Base-by-base conservation (phyloP, 2,329 filamentous ascomycete species). In the Cadophora sp. region DNA sequence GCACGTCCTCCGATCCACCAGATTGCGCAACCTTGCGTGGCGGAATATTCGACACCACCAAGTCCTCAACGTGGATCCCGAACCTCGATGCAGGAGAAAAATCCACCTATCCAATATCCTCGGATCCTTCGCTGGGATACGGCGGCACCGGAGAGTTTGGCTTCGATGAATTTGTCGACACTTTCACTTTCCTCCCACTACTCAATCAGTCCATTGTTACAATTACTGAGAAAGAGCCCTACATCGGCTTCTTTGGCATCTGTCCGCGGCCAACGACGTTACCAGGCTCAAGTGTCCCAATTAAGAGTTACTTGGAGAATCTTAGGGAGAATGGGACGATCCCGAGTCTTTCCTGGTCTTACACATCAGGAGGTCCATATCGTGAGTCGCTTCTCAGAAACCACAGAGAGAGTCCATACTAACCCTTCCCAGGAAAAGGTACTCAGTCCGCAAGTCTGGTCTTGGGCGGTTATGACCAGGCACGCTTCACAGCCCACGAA, bases 21-120 rank as follows among this genome's bases (percentile, higher is more conserved):
- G 55, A 69, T 79, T 84, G 19, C 92, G 90, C 76, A 80, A 78
- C 69, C 77, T 81, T 24, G 81, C 85, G 90, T 62, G 91, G 91
- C 6, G 83, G 83, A 59, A 79, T 87, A 16, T 92, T 87, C 77
- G 82, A 86, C 68, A 79, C 81, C n/a, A 79, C 78, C 26, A 74
- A 79, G 27, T 92, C 89, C 1, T 80, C 79, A 9, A 84, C 84
- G 50, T 92, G 88, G 87, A 26, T 73, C 3, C 27, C 78, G 12
- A 75, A 79, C 29, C 14, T 77, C 11, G 79, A 79, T 3, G 37
- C 6, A 3, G 37, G 7, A 40, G 14, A 40, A 3, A 40, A 3
- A 12, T 40, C 37, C 9, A 9, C 31, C n/a, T n/a, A n/a, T n/a
- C n/a, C n/a, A 11, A 5, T 34, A 34, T 34, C 31, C 11, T 34